Conservation (phyloP, 2,329 filamentous ascomycete genomes). For the Cladosporium phlei region DNA sequence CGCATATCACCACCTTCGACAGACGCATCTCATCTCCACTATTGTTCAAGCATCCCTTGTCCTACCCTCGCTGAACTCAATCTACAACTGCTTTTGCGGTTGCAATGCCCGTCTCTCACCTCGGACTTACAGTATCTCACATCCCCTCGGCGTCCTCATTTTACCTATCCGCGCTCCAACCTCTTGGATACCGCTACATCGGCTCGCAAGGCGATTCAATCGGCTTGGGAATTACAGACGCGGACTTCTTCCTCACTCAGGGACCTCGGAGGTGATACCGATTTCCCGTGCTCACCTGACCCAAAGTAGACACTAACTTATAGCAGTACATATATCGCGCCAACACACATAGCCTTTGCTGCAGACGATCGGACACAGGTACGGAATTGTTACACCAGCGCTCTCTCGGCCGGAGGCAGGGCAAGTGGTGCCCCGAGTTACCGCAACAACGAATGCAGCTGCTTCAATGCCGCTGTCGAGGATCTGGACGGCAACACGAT, state of each 20-base stretch:
- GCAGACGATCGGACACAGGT: constrained; percentile 63
- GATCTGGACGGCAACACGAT: constrained; percentile 83
- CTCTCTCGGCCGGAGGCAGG: constrained; percentile 59
- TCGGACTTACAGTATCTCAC: constrained; percentile 67
- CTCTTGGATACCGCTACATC: constrained; percentile 70
- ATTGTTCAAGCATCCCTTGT: constrained; percentile 2
- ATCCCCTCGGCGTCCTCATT: constrained; percentile 77
- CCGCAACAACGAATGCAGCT: constrained; percentile 50
- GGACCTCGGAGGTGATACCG: constrained; percentile 52
- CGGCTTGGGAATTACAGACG: constrained; percentile 55
- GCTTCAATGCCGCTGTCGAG: constrained; percentile 60
- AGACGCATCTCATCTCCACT: constrained; percentile 5
- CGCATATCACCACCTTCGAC: constrained; percentile 2
- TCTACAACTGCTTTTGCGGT: not conserved
- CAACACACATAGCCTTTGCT: constrained; percentile 53
- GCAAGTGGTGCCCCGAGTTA: constrained; percentile 54
- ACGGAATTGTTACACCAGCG: constrained; percentile 65
- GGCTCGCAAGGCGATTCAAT: constrained; percentile 57
- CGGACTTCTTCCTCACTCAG: constrained; percentile 62
- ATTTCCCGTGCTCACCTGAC: not conserved
- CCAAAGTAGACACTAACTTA: not conserved
- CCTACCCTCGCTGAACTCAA: not conserved
- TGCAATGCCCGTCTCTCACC: constrained; percentile 57
- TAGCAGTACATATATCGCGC: constrained; percentile 24
- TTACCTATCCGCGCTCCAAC: constrained; percentile 73